Percentiles rank a stretch among this genome's conserved stretches.
Conservation (phyloP, 2,329 filamentous ascomycete species). For the Paraphoma sp. region DNA sequence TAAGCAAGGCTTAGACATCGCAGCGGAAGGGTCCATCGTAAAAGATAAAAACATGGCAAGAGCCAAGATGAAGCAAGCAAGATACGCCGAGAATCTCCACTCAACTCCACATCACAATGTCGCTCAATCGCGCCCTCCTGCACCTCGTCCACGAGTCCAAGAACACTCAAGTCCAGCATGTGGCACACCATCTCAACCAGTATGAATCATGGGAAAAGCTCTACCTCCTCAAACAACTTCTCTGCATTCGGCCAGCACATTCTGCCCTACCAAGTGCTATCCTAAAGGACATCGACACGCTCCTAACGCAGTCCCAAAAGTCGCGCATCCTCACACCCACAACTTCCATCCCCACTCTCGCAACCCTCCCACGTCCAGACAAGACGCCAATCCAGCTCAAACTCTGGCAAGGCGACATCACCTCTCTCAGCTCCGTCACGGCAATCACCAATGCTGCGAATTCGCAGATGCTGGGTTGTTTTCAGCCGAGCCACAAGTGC, state of each 20-base stretch:
- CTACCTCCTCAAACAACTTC: slow-evolving; percentile 24
- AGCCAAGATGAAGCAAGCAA: too few relatives aligned
- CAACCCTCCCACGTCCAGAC: not conserved
- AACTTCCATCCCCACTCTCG: slow-evolving; percentile 11
- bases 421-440: slow-evolving; percentile 33
- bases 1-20: too few relatives aligned
- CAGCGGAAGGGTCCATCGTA: too few relatives aligned
- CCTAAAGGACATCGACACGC: slow-evolving; percentile 21
- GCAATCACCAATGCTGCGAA: slow-evolving; percentile 49
- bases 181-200: slow-evolving; percentile 15
- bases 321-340: slow-evolving; percentile 18
- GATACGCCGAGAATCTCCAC: too few relatives aligned
- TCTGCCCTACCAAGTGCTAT: slow-evolving; percentile 20
- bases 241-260: slow-evolving; percentile 33
- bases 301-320: slow-evolving; percentile 16
- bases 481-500: slow-evolving; percentile 42
- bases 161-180: slow-evolving; percentile 12
- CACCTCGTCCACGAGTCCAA: slow-evolving; percentile 18
- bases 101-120: slow-evolving; percentile 5
- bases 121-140: slow-evolving; percentile 9
- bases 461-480: slow-evolving; percentile 44
- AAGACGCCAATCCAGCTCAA: slow-evolving; percentile 16
- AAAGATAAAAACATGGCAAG: too few relatives aligned
- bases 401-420: slow-evolving; percentile 47
- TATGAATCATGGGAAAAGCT: slow-evolving; percentile 20